Conservation (phyloP, 805 yeast genomes). For the Tetrapisispora phaffii region DNA sequence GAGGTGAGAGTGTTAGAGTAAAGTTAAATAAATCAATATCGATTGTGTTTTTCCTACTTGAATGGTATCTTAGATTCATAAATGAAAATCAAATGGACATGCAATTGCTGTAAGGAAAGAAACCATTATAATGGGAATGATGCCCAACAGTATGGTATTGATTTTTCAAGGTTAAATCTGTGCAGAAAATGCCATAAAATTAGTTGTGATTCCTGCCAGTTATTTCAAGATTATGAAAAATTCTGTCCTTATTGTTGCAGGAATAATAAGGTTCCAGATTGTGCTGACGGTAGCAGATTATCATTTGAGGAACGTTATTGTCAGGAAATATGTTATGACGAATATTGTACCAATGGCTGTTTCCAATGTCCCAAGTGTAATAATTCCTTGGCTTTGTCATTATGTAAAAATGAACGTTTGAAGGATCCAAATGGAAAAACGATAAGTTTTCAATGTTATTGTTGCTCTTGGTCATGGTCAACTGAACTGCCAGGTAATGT, state of each 20-base stretch:
- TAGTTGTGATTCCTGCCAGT: neutral
- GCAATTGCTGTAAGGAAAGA: neutral
- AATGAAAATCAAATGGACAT: conserved; percentile 1
- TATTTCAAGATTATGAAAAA: neutral
- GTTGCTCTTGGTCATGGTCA: neutral
- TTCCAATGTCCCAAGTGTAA: neutral
- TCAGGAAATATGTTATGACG: neutral
- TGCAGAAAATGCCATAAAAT: neutral
- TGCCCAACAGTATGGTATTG: neutral
- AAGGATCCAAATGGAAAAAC: neutral
- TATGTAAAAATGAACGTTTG: too few relatives aligned
- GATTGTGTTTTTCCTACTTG: neutral
- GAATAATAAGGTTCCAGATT: neutral
- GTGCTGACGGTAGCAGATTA: too few relatives aligned
- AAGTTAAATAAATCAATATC: too few relatives aligned
- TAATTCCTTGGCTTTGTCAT: neutral
- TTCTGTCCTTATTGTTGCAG: neutral
- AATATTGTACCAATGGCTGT: neutral
- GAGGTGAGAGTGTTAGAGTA: too few relatives aligned
- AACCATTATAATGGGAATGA: neutral
- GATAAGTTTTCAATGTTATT: neutral
- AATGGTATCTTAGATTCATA: neutral
- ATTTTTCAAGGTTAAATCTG: neutral
- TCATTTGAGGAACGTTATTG: neutral
- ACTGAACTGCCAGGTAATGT: neutral